Evolutionary conservation across 2,329 filamentous ascomycete genomes (phyloP).

Genomic region (Monosporascus sp.): DNA sequence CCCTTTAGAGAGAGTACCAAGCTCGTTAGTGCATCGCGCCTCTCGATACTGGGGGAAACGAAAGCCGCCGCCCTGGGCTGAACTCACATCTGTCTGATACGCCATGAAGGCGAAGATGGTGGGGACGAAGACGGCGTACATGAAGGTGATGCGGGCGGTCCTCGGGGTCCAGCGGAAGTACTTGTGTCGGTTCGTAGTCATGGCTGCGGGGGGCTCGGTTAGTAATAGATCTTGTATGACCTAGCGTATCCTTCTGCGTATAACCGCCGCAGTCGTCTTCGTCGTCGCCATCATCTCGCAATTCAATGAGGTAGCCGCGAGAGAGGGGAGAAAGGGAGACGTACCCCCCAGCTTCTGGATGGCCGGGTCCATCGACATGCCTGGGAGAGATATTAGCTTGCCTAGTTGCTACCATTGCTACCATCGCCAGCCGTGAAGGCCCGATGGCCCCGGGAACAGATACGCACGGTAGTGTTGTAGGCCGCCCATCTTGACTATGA

Average conservation of each 20-base stretch:
- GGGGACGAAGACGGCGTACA: constrained; percentile 72
- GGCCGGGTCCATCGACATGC: constrained; percentile 42
- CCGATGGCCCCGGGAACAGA: neutral
- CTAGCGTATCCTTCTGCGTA: neutral
- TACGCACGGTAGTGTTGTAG: constrained; percentile 37
- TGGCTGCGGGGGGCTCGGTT: constrained; percentile 48
- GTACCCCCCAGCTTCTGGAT: constrained; percentile 41
- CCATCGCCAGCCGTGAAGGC: constrained; percentile 4
- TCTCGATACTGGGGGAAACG: neutral
- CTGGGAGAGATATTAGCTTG: constrained; percentile 30
- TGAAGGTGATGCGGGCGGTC: constrained; percentile 73
- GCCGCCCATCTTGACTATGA: constrained; percentile 35
- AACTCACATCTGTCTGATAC: constrained; percentile 80
- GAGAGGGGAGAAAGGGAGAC: constrained; percentile 15
- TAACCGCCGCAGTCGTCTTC: neutral
- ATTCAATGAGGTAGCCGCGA: neutral
- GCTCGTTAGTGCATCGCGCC: constrained; percentile 11
- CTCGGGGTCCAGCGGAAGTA: constrained; percentile 92
- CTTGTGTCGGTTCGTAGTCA: constrained; percentile 80
- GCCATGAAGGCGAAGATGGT: constrained; percentile 63
- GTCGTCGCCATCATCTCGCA: neutral
- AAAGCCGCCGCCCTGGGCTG: neutral
- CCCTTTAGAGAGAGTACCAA: constrained; percentile 50
- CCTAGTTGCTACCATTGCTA: constrained; percentile 1
- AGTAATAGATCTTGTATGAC: neutral